Evolutionary conservation across 2,329 filamentous ascomycete genomes (phyloP).

Genomic region (Aspergillus felis): DNA sequence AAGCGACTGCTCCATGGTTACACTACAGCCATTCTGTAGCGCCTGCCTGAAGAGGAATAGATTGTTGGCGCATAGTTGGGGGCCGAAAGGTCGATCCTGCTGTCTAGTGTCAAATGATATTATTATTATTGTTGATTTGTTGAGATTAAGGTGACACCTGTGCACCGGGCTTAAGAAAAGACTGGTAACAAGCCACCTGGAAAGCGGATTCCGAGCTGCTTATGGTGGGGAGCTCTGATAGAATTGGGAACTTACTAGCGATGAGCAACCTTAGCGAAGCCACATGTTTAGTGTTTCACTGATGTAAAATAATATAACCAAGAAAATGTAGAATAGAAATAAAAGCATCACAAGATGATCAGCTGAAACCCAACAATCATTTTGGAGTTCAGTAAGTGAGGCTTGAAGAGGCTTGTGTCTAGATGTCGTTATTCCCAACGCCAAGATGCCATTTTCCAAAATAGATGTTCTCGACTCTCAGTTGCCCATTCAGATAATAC

Average conservation of each 20-base stretch:
- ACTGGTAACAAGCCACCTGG: background rate
- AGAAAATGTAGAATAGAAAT: background rate
- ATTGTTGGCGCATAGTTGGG: background rate
- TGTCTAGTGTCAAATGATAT: background rate
- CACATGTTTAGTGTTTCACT: background rate
- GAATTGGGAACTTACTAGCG: background rate
- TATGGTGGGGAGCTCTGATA: background rate
- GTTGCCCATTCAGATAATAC: background rate
- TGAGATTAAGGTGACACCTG: background rate
- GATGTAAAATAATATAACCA: background rate
- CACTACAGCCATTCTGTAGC: background rate
- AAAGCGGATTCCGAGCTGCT: background rate
- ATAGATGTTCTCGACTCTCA: background rate
- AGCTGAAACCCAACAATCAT: background rate
- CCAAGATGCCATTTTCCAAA: background rate
- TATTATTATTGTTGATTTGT: background rate
- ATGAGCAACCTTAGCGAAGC: background rate
- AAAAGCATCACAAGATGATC: background rate
- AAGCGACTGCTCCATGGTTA: background rate
- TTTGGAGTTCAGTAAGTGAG: background rate
- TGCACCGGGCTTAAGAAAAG: background rate
- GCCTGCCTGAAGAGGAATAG: background rate
- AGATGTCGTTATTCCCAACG: background rate
- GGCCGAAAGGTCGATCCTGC: background rate
- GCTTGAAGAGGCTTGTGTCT: background rate